Conservation (phyloP, 345 rosid genomes). For the Turritis glabra region DNA sequence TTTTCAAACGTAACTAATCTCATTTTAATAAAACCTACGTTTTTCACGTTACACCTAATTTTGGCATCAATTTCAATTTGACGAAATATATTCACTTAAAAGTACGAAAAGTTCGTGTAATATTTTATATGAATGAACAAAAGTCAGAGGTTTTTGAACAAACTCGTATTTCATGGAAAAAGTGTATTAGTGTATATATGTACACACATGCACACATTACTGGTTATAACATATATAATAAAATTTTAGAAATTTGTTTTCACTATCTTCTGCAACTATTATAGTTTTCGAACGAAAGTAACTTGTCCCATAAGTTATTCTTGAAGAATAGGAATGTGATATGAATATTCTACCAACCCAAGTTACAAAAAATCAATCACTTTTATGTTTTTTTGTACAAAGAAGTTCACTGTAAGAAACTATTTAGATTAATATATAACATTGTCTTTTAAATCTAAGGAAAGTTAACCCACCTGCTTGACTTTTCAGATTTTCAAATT, state of each 20-base stretch:
- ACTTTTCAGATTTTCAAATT: slow-evolving; percentile 26
- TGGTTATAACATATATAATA: background rate
- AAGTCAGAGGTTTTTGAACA: slow-evolving; percentile 15
- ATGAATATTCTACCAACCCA: slow-evolving; percentile 19
- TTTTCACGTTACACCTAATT: slow-evolving; percentile 22
- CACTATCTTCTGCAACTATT: background rate
- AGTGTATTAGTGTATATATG: background rate
- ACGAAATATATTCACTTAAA: background rate
- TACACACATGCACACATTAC: background rate
- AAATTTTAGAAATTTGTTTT: background rate
- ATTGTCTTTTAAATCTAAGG: slow-evolving; percentile 2
- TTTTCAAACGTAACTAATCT: slow-evolving; percentile 32
- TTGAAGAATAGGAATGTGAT: background rate
- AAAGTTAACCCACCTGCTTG: slow-evolving; percentile 37
- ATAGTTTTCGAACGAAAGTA: background rate
- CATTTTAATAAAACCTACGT: slow-evolving; percentile 14
- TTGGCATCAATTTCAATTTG: slow-evolving; percentile 20
- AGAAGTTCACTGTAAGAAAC: background rate
- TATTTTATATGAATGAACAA: slow-evolving; percentile 12
- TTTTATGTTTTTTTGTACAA: no score
- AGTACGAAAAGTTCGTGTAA: background rate
- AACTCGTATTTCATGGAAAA: background rate
- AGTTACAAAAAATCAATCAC: background rate
- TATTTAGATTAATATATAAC: background rate
- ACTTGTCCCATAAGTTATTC: slow-evolving; percentile 19